Percentiles rank a stretch among this genome's conserved stretches.
Evolutionary conservation across 345 rosid species (phyloP).

Genomic region (Hibiscus syriacus): DNA sequence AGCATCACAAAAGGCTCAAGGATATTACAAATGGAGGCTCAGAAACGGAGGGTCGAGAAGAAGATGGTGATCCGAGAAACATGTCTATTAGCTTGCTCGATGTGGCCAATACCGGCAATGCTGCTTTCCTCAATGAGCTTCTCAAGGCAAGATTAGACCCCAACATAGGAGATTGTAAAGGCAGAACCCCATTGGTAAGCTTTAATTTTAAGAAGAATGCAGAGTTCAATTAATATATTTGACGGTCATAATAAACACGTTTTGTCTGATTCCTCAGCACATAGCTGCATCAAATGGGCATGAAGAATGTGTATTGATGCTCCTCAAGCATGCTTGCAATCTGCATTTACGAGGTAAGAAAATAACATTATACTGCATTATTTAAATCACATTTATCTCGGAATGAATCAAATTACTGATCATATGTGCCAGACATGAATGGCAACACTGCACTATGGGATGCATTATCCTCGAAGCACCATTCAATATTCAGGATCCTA

Average conservation of each 20-base stretch:
- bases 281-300: background rate
- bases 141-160: conserved; percentile 76
- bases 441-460: conserved; percentile 79
- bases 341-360: background rate
- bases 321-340: background rate
- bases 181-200: conserved; percentile 72
- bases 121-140: conserved; percentile 76
- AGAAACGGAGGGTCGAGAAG: conserved; percentile 32
- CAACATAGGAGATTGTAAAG: conserved; percentile 55
- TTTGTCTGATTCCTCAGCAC: background rate
- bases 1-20: conserved; percentile 57
- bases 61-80: conserved; percentile 32
- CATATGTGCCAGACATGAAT: background rate
- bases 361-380: background rate
- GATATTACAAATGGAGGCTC: conserved; percentile 45
- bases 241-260: background rate
- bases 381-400: conserved; percentile 9
- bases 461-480: conserved; percentile 53
- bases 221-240: background rate
- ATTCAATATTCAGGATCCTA: conserved; percentile 51
- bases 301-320: background rate
- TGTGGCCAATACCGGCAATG: conserved; percentile 56
- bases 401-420: background rate
- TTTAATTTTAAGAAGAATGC: background rate
- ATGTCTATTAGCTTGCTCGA: conserved; percentile 45